These are phyloP conservation scores for Spiraea crenata DNA, from an alignment of 331 rosid genomes.

Conservation along the genomic window DNA sequence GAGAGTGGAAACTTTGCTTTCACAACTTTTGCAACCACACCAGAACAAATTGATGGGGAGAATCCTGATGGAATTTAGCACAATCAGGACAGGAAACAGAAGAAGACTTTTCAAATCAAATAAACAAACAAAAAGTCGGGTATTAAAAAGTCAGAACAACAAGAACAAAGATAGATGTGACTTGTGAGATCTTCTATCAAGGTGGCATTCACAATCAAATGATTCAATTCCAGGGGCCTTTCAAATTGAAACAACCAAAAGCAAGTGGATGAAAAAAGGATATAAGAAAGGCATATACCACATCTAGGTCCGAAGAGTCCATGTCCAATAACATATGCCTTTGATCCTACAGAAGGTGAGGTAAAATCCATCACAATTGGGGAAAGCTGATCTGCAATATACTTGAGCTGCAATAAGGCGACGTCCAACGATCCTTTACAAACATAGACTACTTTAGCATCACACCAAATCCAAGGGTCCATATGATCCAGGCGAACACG, in stretches of 20 bases:
- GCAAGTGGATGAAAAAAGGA: conserved; percentile 8
- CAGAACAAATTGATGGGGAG: conserved; percentile 82
- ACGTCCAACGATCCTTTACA: conserved; percentile 94
- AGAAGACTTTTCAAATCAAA: neutral
- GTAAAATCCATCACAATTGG: conserved; percentile 60
- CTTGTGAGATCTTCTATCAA: too few relatives aligned
- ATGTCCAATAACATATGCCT: conserved; percentile 82
- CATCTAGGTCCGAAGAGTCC: conserved; percentile 92
- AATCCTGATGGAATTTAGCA: conserved; percentile 41
- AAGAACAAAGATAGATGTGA: too few relatives aligned
- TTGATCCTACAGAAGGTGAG: conserved; percentile 71
- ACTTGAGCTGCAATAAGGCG: conserved; percentile 78
- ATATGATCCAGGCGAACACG: conserved; percentile 78
- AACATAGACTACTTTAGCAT: conserved; percentile 70
- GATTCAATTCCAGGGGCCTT: neutral
- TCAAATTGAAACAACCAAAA: neutral
- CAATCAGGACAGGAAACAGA: conserved; percentile 15
- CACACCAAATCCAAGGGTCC: conserved; percentile 78
- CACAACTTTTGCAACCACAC: conserved; percentile 84
- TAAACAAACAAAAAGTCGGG: neutral
- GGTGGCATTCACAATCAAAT: neutral
- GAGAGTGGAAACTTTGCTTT: conserved; percentile 57
- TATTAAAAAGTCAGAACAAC: neutral
- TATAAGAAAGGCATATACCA: conserved; percentile 45
- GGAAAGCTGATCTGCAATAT: conserved; percentile 57